Conservation (phyloP, 495 filamentous ascomycete genomes). For the Penicillium samsonianum region DNA sequence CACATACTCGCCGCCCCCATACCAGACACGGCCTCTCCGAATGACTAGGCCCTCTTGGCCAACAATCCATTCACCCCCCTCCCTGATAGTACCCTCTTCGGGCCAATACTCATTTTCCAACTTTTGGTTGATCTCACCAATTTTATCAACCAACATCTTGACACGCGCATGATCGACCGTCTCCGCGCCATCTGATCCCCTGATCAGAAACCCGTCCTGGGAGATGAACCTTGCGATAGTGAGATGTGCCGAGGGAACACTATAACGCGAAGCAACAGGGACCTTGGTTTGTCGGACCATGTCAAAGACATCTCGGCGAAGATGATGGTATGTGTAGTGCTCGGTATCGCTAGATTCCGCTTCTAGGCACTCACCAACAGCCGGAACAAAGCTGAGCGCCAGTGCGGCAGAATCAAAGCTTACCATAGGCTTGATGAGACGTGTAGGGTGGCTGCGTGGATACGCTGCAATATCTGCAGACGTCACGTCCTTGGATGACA, state of each 20-base stretch:
- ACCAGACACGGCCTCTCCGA: conserved; percentile 71
- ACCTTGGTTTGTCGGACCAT: conserved; percentile 55
- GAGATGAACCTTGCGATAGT: conserved; percentile 77
- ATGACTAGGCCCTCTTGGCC: conserved; percentile 70
- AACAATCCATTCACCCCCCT: conserved; percentile 63
- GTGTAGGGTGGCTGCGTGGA: conserved; percentile 57
- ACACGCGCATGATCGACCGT: conserved; percentile 49
- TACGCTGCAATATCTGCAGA: conserved; percentile 54
- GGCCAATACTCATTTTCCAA: conserved; percentile 66
- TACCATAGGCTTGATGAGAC: conserved; percentile 74
- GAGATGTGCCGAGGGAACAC: conserved; percentile 79
- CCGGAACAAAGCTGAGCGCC: conserved; percentile 79
- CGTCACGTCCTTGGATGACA: conserved; percentile 41
- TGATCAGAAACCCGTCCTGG: conserved; percentile 45
- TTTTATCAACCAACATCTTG: conserved; percentile 58
- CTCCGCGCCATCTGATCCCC: conserved; percentile 32
- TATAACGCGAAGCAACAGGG: conserved; percentile 68
- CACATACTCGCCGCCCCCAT: conserved; percentile 70
- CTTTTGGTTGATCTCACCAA: conserved; percentile 71
- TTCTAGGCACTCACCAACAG: conserved; percentile 51
- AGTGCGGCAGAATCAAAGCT: conserved; percentile 78
- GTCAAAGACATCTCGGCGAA: conserved; percentile 71
- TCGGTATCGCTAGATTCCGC: conserved; percentile 39
- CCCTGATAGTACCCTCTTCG: conserved; percentile 37
- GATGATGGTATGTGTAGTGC: conserved; percentile 79